Conservation (phyloP, 106 monocot genomes). For the Hemerocallis citrina region DNA sequence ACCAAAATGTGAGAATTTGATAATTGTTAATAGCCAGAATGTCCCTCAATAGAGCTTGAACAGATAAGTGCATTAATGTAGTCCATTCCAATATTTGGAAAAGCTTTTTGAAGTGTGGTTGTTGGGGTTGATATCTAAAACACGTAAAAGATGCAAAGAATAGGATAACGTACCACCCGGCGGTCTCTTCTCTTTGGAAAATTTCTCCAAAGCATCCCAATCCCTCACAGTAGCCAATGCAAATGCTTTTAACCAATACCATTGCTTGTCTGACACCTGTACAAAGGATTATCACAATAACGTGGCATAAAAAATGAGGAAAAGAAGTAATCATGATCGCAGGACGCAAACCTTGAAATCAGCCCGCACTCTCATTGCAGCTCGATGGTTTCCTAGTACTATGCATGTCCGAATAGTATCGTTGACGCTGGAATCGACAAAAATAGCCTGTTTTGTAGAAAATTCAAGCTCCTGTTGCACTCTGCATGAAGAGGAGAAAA, state of each 20-base stretch:
- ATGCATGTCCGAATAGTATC: conserved; percentile 98
- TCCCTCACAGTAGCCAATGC: conserved; percentile 83
- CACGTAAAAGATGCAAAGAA: neutral
- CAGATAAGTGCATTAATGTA: too few relatives aligned
- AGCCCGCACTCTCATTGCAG: conserved; percentile 76
- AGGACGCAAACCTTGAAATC: conserved; percentile 80
- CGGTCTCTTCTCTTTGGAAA: conserved; percentile 94
- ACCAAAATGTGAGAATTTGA: too few relatives aligned
- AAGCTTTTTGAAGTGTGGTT: too few relatives aligned
- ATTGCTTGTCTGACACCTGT: conserved; percentile 96
- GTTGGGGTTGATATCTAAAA: too few relatives aligned
- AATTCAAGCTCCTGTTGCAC: conserved; percentile 86
- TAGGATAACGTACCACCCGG: conserved; percentile 59
- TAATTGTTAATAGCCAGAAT: too few relatives aligned
- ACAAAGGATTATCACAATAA: conserved; percentile 5
- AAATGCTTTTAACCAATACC: conserved; percentile 99
- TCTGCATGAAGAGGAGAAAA: conserved; percentile 26
- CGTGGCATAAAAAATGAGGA: neutral
- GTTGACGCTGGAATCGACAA: conserved; percentile 96
- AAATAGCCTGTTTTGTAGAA: conserved; percentile 90
- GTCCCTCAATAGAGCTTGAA: too few relatives aligned
- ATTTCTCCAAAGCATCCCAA: conserved; percentile 92
- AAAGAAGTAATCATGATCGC: neutral
- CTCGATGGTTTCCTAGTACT: conserved; percentile 84
- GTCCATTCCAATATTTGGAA: too few relatives aligned